A percentile compares a stretch with the other conserved stretches of the same genome.
Evolutionary conservation across 2,329 filamentous ascomycete genomes (phyloP).

Genomic region (Fusarium udum): DNA sequence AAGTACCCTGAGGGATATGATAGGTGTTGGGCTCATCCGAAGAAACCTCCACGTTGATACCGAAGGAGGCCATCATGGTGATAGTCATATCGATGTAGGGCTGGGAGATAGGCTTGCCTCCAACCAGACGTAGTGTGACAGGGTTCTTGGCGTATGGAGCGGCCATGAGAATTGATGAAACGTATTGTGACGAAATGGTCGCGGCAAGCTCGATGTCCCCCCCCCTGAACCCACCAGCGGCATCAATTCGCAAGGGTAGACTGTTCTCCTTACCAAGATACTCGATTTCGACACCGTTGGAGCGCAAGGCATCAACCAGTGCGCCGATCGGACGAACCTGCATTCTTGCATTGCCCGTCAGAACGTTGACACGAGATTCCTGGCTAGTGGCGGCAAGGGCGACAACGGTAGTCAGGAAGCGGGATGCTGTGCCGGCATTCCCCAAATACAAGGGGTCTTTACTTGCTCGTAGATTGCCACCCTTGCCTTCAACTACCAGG

Average conservation of each 20-base stretch:
- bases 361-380: constrained; percentile 71
- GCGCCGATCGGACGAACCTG: constrained; percentile 94
- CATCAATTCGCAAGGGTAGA: constrained; percentile 83
- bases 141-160: constrained; percentile 96
- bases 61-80: constrained; percentile 95
- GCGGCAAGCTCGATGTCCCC: constrained; percentile 92
- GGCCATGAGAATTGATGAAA: constrained; percentile 95
- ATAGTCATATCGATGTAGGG: constrained; percentile 99
- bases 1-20: constrained; percentile 85
- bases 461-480: constrained; percentile 83
- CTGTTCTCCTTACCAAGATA: constrained; percentile 87
- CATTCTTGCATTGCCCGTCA: constrained; percentile 97
- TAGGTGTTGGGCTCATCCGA: constrained; percentile 87
- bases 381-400: constrained; percentile 78
- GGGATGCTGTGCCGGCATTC: constrained; percentile 94
- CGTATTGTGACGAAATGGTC: constrained; percentile 98
- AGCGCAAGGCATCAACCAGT: constrained; percentile 86
- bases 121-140: constrained; percentile 87
- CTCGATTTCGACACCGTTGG: constrained; percentile 86
- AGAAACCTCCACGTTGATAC: constrained; percentile 81
- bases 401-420: constrained; percentile 92
- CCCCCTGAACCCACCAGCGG: constrained; percentile 83
- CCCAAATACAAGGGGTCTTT: constrained; percentile 86
- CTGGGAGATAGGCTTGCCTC: constrained; percentile 97
- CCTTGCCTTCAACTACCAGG: constrained; percentile 87